Evolutionary conservation across 176 grass and related monocot genomes (phyloP).

Genomic region (barley (Hordeum vulgare)): MorexV3_pseudomolecules_assembly NC_058519.1:85129589-85130088

Average conservation of each 20-base stretch:
- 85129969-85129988: neutral
- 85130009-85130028: neutral
- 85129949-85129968: neutral
- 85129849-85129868: neutral
- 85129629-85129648: neutral
- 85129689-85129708: neutral
- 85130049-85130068: neutral
- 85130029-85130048: neutral
- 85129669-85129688: neutral
- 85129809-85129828: neutral
- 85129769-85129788: neutral
- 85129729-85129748: neutral
- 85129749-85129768: neutral
- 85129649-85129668: neutral
- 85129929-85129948: neutral
- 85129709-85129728: neutral
- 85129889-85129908: neutral
- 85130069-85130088: neutral
- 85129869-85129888: conserved; percentile 6
- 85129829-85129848: neutral
- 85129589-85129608: neutral
- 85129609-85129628: neutral
- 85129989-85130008: neutral
- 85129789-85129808: neutral
- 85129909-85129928: neutral